Base-by-base conservation (phyloP, 139 green algal species). In the Chlorella sp. region DNA sequence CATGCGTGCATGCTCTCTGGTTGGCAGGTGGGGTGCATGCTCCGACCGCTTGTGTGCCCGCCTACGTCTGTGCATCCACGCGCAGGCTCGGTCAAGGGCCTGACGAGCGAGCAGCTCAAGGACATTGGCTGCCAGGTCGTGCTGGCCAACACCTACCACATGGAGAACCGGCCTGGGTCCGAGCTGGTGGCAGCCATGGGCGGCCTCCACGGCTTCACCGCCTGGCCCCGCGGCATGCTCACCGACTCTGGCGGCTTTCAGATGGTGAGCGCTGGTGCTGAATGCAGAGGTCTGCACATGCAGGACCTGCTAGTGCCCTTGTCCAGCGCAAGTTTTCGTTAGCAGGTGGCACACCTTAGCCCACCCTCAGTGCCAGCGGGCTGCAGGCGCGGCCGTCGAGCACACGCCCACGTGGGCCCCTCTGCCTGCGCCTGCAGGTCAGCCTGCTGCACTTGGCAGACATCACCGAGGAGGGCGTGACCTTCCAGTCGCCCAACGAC, bases 141-240 rank as follows among this genome's bases (percentile, higher is more conserved):
- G 58, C 84, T 98, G 31, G 95, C 93, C 42, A 99, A 99, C 90
- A 99, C 95, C 3, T 98, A 99, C 87, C 83, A 88, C 53, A 67
- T 87, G 41, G 84, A 85, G 41, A 83, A 80, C 46, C 75, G 90
- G 29, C 93, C 93, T 0, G 92, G 92, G 9, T 71, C 84, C 21
- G 91, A 94, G 14, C 65, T 96, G 7, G 86, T 98, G 12, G 82
- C 81, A 38, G 68, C 91, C 46, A 85, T 97, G 84, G 93, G 88
- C 8, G 90, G 93, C 14, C 87, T 99, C 56, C 95, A 98, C 81
- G 50, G 73, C 14, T 98, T 99, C 86, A 94, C 94, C n/a, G 87
- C 90, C 69, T 99, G 93, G 93, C 67, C 67, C 5, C 77, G 89
- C 2, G 88, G 76, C 46, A 92, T 94, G 82, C 90, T 96, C 12